These are phyloP conservation scores for Tolypocladium pustulatum DNA, from an alignment of 2,329 filamentous ascomycete species.

Conservation along the genomic window DNA sequence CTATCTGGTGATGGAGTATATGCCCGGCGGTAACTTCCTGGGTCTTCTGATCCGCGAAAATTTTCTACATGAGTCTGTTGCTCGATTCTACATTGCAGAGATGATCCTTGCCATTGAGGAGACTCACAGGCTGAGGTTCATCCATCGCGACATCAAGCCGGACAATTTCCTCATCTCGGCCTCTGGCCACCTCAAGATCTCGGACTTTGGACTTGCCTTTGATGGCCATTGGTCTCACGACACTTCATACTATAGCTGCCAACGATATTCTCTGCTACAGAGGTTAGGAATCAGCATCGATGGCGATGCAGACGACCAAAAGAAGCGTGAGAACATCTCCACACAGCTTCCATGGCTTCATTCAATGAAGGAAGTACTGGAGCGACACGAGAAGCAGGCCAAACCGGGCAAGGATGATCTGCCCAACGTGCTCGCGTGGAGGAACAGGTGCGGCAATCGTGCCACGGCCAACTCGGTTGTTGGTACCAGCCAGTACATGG, in stretches of 20 bases:
- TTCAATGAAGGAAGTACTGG: conserved; percentile 17
- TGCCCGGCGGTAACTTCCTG: conserved; percentile 92
- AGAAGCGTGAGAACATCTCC: conserved; percentile 32
- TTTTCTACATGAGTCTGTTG: conserved; percentile 64
- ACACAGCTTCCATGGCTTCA: conserved; percentile 22
- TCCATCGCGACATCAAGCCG: conserved; percentile 92
- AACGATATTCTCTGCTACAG: conserved; percentile 69
- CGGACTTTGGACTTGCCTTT: conserved; percentile 91
- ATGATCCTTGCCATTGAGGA: conserved; percentile 96
- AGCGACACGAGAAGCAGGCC: conserved; percentile 21
- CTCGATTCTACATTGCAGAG: conserved; percentile 84
- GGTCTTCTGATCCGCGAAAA: conserved; percentile 79
- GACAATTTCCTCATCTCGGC: conserved; percentile 92
- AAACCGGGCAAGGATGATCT: conserved; percentile 16
- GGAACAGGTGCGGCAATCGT: conserved; percentile 58
- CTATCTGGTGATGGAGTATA: conserved; percentile 96
- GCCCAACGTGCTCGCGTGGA: conserved; percentile 51
- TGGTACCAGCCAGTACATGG: conserved; percentile 97
- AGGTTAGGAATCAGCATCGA: conserved; percentile 63
- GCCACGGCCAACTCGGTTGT: conserved; percentile 76
- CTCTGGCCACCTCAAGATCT: conserved; percentile 86
- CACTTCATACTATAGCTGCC: conserved; percentile 73
- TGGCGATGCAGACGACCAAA: conserved; percentile 62
- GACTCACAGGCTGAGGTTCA: conserved; percentile 77
- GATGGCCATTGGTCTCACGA: conserved; percentile 94